These are phyloP conservation scores for Penicillium crustosum DNA, from an alignment of 2,329 filamentous ascomycete species.

Conservation along the genomic window DNA sequence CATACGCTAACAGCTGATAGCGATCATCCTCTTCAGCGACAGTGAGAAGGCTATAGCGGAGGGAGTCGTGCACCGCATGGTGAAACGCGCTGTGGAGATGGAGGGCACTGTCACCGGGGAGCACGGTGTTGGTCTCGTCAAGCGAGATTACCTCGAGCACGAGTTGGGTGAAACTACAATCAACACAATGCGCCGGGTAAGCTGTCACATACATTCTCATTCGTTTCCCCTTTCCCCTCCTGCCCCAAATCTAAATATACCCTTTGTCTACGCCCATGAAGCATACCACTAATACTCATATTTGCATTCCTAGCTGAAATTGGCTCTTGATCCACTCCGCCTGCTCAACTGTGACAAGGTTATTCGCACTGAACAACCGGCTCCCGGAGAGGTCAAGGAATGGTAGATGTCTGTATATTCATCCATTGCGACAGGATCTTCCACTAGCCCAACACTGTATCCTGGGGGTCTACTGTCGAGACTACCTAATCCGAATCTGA, in stretches of 20 bases:
- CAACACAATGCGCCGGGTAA: constrained; percentile 63
- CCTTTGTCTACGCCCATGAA: constrained; percentile 3
- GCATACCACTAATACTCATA: constrained; percentile 18
- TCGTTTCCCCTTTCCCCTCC: neutral
- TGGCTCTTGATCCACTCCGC: constrained; percentile 65
- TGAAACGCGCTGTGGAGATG: constrained; percentile 66
- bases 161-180: constrained; percentile 62
- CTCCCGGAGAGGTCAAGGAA: constrained; percentile 49
- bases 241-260: neutral
- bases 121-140: constrained; percentile 69
- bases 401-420: constrained; percentile 38
- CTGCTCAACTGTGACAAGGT: constrained; percentile 66
- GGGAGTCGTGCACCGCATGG: constrained; percentile 66
- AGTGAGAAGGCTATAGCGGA: constrained; percentile 57
- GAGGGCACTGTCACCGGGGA: constrained; percentile 73
- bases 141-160: constrained; percentile 63
- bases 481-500: constrained; percentile 16
- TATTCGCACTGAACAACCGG: constrained; percentile 55
- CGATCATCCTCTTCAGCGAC: constrained; percentile 62
- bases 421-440: neutral
- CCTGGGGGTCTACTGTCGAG: neutral
- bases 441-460: neutral
- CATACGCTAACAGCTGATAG: constrained; percentile 32
- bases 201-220: constrained; percentile 23
- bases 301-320: constrained; percentile 53